Evolutionary conservation across 208 protist species (phyloP).

Genomic region (Acanthamoeba sp.): DNA sequence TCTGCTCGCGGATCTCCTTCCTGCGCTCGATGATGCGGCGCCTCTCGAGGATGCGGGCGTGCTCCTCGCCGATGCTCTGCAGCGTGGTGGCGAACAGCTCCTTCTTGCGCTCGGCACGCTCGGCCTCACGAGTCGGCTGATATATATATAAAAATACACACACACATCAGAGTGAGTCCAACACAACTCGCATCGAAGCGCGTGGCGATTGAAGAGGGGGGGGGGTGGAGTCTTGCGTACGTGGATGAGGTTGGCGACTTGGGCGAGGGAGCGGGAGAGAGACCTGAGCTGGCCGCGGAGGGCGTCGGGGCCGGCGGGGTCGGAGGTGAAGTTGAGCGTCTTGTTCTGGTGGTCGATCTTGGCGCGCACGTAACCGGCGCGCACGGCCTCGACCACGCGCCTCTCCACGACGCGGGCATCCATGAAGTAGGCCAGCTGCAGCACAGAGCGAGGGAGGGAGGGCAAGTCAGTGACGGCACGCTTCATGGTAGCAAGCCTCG

Average conservation of each 20-base stretch:
- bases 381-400: conserved; percentile 60
- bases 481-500: too few relatives aligned
- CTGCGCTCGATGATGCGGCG: conserved; percentile 57
- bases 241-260: conserved; percentile 47
- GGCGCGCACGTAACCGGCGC: conserved; percentile 1
- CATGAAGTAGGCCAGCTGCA: conserved; percentile 52
- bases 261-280: conserved; percentile 29
- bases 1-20: conserved; percentile 70
- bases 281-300: conserved; percentile 36
- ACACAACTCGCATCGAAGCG: too few relatives aligned
- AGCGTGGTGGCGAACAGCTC: conserved; percentile 12
- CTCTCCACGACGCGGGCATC: conserved; percentile 25
- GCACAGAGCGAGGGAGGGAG: not conserved
- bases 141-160: too few relatives aligned
- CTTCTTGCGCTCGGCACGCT: conserved; percentile 28
- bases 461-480: not conserved
- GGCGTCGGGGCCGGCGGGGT: not conserved
- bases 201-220: not conserved
- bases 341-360: conserved; percentile 68
- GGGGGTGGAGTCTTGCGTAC: not conserved
- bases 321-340: conserved; percentile 34
- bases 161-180: too few relatives aligned
- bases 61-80: conserved; percentile 21
- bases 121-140: not conserved
- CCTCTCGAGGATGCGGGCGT: conserved; percentile 54